Percentiles rank a stretch among this genome's conserved stretches.
phyloP scores from a whole-genome alignment of 2,329 filamentous ascomycete genomes.

The Ceratocystiopsis sp. region DNA sequence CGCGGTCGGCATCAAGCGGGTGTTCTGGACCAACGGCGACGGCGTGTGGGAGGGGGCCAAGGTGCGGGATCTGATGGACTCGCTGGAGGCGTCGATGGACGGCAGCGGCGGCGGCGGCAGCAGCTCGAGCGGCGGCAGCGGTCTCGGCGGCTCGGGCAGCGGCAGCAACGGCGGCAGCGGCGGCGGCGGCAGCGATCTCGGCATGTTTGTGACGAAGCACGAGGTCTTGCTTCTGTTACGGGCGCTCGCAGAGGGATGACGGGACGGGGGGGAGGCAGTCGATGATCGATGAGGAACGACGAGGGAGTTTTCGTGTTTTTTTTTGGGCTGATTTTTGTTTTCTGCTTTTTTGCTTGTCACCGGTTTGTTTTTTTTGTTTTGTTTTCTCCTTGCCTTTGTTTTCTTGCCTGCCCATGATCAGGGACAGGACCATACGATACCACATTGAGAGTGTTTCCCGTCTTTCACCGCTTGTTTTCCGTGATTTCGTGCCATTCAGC shows the following conservation, averaged over 20 bases:
- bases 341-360: not conserved
- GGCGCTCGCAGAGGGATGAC: not conserved
- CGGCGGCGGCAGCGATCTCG: not conserved
- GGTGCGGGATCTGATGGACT: conserved; percentile 28
- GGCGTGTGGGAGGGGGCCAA: conserved; percentile 33
- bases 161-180: not conserved
- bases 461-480: too few species aligned
- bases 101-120: too few species aligned
- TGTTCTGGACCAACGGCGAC: conserved; percentile 32
- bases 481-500: too few species aligned
- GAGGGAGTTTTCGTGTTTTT: not conserved
- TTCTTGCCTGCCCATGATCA: too few species aligned
- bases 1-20: conserved; percentile 31
- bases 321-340: not conserved
- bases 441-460: too few species aligned
- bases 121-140: too few species aligned
- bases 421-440: too few species aligned
- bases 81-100: not conserved
- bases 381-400: not conserved
- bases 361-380: not conserved
- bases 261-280: not conserved
- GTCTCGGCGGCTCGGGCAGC: too few species aligned
- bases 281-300: too few species aligned
- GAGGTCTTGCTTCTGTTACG: not conserved
- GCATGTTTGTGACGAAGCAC: not conserved